Percentiles rank a stretch among this genome's conserved stretches.
Evolutionary conservation across 1,139 yeast species (phyloP).

Genomic region (Pichia sp.): DNA sequence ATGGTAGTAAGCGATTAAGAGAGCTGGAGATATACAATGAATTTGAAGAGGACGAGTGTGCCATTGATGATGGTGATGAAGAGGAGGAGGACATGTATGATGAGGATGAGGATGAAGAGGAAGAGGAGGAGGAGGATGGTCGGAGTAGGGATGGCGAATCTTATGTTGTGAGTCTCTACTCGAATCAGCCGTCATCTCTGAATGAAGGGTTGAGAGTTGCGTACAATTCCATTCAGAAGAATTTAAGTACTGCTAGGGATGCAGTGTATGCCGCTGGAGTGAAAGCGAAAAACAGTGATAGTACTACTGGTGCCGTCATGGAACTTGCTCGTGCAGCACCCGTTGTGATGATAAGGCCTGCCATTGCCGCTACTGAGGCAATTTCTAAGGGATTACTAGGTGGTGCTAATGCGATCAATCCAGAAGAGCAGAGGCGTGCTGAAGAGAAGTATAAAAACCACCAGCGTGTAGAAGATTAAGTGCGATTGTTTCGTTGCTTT

Average conservation of each 20-base stretch:
- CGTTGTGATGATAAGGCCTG: conserved; percentile 70
- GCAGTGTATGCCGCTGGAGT: conserved; percentile 55
- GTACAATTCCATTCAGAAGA: conserved; percentile 62
- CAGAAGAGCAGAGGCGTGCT: conserved; percentile 42
- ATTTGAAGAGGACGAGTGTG: conserved; percentile 15
- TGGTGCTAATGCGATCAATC: conserved; percentile 72
- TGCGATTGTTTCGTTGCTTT: too few relatives aligned
- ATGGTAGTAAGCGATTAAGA: background rate
- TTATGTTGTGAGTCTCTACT: conserved; percentile 67
- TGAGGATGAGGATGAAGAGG: conserved; percentile 1
- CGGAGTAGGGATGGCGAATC: conserved; percentile 26
- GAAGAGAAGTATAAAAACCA: conserved; percentile 45
- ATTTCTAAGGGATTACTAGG: conserved; percentile 79
- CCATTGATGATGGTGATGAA: conserved; percentile 10
- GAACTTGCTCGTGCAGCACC: conserved; percentile 78
- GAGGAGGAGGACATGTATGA: conserved; percentile 9
- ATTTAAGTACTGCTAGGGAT: conserved; percentile 57
- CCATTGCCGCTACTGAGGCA: conserved; percentile 92
- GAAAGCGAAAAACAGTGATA: conserved; percentile 54
- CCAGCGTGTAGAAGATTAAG: background rate
- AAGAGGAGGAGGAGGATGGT: conserved; percentile 6
- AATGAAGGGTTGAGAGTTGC: conserved; percentile 71
- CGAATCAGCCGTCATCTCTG: conserved; percentile 71
- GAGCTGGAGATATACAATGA: too few relatives aligned
- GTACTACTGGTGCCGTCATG: conserved; percentile 58